Conservation (phyloP, 768 basidiomycete genomes). For the Lanmaoa pseudosensibilis region DNA sequence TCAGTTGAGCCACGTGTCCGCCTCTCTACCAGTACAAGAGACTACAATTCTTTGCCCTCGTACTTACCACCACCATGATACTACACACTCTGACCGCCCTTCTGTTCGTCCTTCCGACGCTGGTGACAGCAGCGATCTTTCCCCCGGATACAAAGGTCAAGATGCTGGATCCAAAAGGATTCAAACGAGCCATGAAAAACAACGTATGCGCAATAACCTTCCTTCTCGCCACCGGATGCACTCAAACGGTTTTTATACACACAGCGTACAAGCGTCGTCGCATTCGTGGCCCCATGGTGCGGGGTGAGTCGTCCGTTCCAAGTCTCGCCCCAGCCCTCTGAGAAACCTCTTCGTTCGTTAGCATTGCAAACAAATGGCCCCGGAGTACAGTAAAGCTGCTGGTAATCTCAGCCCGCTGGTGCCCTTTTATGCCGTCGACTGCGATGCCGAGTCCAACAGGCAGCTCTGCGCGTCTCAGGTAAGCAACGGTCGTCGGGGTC, state of each 20-base stretch:
- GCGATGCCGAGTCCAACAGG: constrained; percentile 81
- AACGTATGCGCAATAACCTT: constrained; percentile 54
- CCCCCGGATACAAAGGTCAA: constrained; percentile 62
- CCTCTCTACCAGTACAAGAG: not conserved
- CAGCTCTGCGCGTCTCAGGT: constrained; percentile 79
- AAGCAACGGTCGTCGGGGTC: not conserved
- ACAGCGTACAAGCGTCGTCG: constrained; percentile 76
- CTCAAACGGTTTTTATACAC: not conserved
- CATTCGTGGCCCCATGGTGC: constrained; percentile 96
- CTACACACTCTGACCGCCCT: constrained; percentile 17
- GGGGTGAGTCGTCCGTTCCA: constrained; percentile 51
- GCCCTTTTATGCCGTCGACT: constrained; percentile 92
- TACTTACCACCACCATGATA: constrained; percentile 27
- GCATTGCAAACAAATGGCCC: constrained; percentile 85
- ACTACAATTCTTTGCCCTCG: not conserved
- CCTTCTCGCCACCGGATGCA: not conserved
- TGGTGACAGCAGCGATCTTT: constrained; percentile 48
- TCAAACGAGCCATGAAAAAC: constrained; percentile 68
- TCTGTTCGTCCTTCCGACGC: constrained; percentile 31
- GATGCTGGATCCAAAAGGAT: constrained; percentile 67
- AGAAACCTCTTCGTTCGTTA: not conserved
- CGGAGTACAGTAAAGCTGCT: constrained; percentile 84
- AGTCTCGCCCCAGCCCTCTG: not conserved
- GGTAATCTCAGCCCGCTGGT: constrained; percentile 75
- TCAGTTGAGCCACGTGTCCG: constrained; percentile 13